Percentiles rank a stretch among this genome's conserved stretches.
Conservation (phyloP, 2,329 filamentous ascomycete genomes). For the Blastomyces gilchristii region DNA sequence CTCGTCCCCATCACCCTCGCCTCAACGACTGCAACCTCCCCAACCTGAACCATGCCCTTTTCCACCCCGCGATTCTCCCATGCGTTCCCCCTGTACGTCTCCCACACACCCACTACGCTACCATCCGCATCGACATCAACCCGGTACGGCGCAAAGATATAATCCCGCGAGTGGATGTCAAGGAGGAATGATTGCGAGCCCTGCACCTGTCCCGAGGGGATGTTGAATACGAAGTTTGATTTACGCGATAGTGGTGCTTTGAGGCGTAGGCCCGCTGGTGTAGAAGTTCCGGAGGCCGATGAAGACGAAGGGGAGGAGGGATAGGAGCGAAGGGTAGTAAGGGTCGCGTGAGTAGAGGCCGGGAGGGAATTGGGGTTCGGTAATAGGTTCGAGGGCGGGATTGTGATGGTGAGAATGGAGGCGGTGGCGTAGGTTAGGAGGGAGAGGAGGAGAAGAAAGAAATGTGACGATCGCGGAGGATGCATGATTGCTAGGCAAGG, state of each 20-base stretch:
- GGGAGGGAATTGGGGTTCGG: constrained; percentile 34
- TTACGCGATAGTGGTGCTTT: constrained; percentile 55
- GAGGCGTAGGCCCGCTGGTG: constrained; percentile 33
- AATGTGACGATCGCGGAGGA: constrained; percentile 8
- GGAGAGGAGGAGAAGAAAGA: constrained; percentile 15
- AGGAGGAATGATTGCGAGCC: constrained; percentile 58
- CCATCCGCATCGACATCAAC: constrained; percentile 51
- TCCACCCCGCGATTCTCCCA: constrained; percentile 69
- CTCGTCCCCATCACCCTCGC: constrained; percentile 54
- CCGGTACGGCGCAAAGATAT: constrained; percentile 66
- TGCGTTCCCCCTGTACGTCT: constrained; percentile 79
- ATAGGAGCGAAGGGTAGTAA: constrained; percentile 27
- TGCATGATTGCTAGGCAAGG: constrained; percentile 12
- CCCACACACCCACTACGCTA: constrained; percentile 56
- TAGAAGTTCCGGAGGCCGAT: constrained; percentile 39
- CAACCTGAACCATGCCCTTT: constrained; percentile 27
- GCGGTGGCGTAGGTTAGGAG: constrained; percentile 16
- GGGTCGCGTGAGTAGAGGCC: constrained; percentile 43
- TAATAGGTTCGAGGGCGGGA: constrained; percentile 35
- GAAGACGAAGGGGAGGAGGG: constrained; percentile 33
- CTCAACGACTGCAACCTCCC: constrained; percentile 45
- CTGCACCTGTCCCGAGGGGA: constrained; percentile 13
- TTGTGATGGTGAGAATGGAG: constrained; percentile 29
- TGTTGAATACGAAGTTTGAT: constrained; percentile 63
- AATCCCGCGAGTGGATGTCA: constrained; percentile 65